A percentile compares a stretch with the other conserved stretches of the same genome.
These are phyloP conservation scores for Penicillium corylophilum DNA, from an alignment of 2,329 filamentous ascomycete genomes.

Conservation along the genomic window DNA sequence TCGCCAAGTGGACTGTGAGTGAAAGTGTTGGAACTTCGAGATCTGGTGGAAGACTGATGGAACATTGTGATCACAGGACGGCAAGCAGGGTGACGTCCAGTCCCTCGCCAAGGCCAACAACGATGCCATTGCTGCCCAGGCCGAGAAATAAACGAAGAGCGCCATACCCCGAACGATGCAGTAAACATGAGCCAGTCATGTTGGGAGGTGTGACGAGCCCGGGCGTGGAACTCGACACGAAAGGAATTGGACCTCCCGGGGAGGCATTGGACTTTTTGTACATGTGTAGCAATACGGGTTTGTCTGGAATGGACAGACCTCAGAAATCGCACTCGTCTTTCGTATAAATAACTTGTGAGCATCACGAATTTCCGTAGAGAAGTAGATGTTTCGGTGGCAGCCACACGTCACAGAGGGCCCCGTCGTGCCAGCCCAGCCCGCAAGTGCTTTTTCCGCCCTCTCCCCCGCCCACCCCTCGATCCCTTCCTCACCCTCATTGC, in stretches of 20 bases:
- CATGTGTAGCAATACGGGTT: slow-evolving; percentile 41
- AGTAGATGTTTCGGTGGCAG: slow-evolving; percentile 5
- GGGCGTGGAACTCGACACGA: slow-evolving; percentile 17
- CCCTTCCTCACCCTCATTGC: slow-evolving; percentile 8
- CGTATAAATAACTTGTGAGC: slow-evolving; percentile 7
- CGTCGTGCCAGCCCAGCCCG: slow-evolving; percentile 11
- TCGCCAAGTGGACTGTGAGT: slow-evolving; percentile 89
- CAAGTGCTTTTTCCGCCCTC: slow-evolving; percentile 24
- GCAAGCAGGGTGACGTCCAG: slow-evolving; percentile 89
- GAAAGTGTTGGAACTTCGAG: slow-evolving; percentile 3
- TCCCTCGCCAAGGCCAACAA: slow-evolving; percentile 61
- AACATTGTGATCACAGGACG: slow-evolving; percentile 67
- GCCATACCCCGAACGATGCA: background rate
- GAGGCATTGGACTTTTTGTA: slow-evolving; percentile 30
- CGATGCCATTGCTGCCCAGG: slow-evolving; percentile 43
- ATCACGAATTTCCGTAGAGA: background rate
- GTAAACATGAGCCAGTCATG: slow-evolving; percentile 7
- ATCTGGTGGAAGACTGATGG: slow-evolving; percentile 31
- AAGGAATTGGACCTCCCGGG: slow-evolving; percentile 17
- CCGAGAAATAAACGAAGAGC: slow-evolving; percentile 40
- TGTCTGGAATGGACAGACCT: slow-evolving; percentile 30
- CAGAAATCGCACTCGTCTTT: slow-evolving; percentile 25
- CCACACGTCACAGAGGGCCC: slow-evolving; percentile 23
- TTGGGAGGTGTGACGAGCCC: slow-evolving; percentile 21
- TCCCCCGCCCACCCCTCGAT: slow-evolving; percentile 16